Evolutionary conservation across 2,329 filamentous ascomycete genomes (phyloP).

Genomic region (Ambrosiella xylebori): DNA sequence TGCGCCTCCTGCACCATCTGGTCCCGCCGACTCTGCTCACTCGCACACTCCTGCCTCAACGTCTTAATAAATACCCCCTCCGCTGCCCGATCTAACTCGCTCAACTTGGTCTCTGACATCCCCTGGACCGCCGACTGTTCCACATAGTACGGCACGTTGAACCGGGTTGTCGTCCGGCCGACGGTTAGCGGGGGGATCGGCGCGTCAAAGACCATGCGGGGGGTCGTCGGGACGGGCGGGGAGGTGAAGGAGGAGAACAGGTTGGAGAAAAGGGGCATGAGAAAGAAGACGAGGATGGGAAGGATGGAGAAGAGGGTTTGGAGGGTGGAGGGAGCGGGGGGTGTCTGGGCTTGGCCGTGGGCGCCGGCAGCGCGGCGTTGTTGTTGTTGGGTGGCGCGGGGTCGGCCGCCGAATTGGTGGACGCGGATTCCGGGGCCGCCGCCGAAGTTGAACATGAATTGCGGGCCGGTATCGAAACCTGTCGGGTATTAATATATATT

Average conservation of each 20-base stretch:
- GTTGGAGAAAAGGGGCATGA: conserved; percentile 68
- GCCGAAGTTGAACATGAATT: conserved; percentile 90
- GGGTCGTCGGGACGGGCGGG: conserved; percentile 29
- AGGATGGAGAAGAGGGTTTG: conserved; percentile 57
- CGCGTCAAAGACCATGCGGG: conserved; percentile 59
- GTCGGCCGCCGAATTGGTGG: conserved; percentile 79
- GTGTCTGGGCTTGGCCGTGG: conserved; percentile 24
- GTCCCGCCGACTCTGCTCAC: conserved; percentile 48
- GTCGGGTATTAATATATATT: conserved; percentile 7
- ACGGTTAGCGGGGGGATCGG: conserved; percentile 55
- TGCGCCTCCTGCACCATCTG: conserved; percentile 59
- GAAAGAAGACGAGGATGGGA: conserved; percentile 75
- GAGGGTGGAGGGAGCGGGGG: conserved; percentile 27
- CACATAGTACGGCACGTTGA: conserved; percentile 70
- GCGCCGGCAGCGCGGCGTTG: conserved; percentile 48
- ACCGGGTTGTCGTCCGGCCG: conserved; percentile 50
- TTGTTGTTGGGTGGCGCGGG: conserved; percentile 48
- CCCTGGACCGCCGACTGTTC: conserved; percentile 61
- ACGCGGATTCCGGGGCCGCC: conserved; percentile 77
- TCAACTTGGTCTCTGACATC: conserved; percentile 51
- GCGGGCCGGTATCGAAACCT: conserved; percentile 61
- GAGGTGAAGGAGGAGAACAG: conserved; percentile 41
- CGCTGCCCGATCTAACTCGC: conserved; percentile 57
- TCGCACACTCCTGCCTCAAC: conserved; percentile 55
- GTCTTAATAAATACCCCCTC: conserved; percentile 55